phyloP scores from a whole-genome alignment of 805 yeast species.

The Zygoascus tannicola region DNA sequence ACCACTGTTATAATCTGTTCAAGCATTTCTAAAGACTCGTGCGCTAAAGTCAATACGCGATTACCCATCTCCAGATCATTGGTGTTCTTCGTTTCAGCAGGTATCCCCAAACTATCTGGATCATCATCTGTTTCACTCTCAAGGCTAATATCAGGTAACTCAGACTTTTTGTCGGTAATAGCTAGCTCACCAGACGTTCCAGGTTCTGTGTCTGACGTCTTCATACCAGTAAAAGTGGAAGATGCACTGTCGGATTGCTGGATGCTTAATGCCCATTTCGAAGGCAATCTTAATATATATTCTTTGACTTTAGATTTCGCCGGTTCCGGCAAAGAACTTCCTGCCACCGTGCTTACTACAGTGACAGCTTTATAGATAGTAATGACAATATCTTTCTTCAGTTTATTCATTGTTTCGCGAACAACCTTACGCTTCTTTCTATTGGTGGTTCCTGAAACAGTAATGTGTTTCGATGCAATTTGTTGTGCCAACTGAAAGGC shows the following conservation, averaged over 20 bases:
- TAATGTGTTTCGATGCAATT: slow-evolving; percentile 20
- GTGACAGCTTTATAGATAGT: slow-evolving; percentile 85
- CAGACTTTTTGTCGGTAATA: background rate
- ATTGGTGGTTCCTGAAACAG: slow-evolving; percentile 30
- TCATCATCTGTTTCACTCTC: background rate
- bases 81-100: background rate
- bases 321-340: slow-evolving; percentile 64
- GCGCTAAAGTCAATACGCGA: slow-evolving; percentile 69
- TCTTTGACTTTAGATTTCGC: slow-evolving; percentile 75
- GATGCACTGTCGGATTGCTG: slow-evolving; percentile 9
- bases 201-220: slow-evolving; percentile 8
- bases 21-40: slow-evolving; percentile 83
- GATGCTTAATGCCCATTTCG: slow-evolving; percentile 49
- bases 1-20: slow-evolving; percentile 74
- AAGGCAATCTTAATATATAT: slow-evolving; percentile 65
- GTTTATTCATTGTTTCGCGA: slow-evolving; percentile 23
- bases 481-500: slow-evolving; percentile 19
- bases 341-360: slow-evolving; percentile 77
- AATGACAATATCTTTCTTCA: slow-evolving; percentile 74
- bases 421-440: background rate
- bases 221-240: slow-evolving; percentile 1
- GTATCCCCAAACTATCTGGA: background rate
- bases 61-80: slow-evolving; percentile 40
- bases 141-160: background rate
- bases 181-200: background rate